phyloP scores from a whole-genome alignment of 2,329 filamentous ascomycete species.

The Monosporascus sp. region DNA sequence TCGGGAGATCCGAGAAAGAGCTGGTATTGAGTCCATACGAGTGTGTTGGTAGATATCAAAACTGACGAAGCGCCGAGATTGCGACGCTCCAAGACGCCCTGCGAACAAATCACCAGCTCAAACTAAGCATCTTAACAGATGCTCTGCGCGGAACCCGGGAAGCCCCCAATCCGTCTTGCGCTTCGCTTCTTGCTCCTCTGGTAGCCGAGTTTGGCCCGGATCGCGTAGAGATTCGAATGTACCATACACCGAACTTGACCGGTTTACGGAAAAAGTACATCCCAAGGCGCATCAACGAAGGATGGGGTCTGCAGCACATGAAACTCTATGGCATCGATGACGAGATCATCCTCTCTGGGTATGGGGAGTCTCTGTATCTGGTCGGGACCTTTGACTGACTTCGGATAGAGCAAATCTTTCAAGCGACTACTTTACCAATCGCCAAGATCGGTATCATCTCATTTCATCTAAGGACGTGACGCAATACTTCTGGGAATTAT shows the following conservation, averaged over 20 bases:
- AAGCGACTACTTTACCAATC: slow-evolving; percentile 91
- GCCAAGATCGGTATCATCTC: slow-evolving; percentile 90
- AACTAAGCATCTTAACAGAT: slow-evolving; percentile 86
- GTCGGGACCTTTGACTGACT: slow-evolving; percentile 10
- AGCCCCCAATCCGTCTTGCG: slow-evolving; percentile 77
- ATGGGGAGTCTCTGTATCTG: slow-evolving; percentile 20
- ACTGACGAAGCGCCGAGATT: slow-evolving; percentile 45
- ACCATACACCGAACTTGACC: slow-evolving; percentile 92
- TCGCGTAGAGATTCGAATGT: slow-evolving; percentile 91
- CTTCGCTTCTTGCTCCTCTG: slow-evolving; percentile 80
- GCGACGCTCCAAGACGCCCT: slow-evolving; percentile 71
- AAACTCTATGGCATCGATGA: slow-evolving; percentile 96
- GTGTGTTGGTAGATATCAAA: not conserved
- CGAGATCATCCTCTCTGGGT: slow-evolving; percentile 90
- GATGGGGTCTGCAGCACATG: slow-evolving; percentile 98
- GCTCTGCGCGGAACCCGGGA: slow-evolving; percentile 87
- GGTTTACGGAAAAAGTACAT: slow-evolving; percentile 78
- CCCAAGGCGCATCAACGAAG: slow-evolving; percentile 89
- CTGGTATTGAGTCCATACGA: slow-evolving; percentile 47
- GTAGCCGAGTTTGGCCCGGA: slow-evolving; percentile 76
- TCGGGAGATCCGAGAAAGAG: slow-evolving; percentile 88
- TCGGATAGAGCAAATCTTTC: slow-evolving; percentile 70
- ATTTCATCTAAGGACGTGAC: slow-evolving; percentile 76
- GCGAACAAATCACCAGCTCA: slow-evolving; percentile 65
- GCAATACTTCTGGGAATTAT: slow-evolving; percentile 74